A percentile compares a stretch with the other conserved stretches of the same genome.
These are phyloP conservation scores for Urochloa ruziziensis DNA, from an alignment of 176 grass and related monocot species.

Conservation along the genomic window DNA sequence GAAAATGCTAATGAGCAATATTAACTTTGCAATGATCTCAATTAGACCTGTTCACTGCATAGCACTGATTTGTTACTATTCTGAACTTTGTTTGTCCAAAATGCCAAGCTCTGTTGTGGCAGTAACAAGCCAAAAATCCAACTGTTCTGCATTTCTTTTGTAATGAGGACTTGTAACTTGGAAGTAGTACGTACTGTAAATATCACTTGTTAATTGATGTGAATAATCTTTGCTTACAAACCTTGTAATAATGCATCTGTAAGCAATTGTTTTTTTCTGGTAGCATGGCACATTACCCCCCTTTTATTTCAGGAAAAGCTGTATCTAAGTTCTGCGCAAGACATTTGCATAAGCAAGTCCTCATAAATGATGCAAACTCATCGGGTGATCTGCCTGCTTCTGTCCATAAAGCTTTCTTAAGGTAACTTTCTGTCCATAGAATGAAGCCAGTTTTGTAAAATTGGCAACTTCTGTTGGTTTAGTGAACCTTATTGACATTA, in stretches of 20 bases:
- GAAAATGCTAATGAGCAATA: neutral
- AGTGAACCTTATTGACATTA: neutral
- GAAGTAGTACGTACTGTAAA: neutral
- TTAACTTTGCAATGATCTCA: neutral
- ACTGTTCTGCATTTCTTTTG: neutral
- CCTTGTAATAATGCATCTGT: neutral
- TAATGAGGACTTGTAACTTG: neutral
- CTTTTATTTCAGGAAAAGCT: constrained; percentile 70
- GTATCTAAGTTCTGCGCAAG: constrained; percentile 96
- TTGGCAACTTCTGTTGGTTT: neutral
- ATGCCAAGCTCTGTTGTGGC: neutral
- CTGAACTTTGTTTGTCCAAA: neutral
- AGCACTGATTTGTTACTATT: neutral
- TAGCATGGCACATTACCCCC: neutral
- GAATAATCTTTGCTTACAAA: neutral
- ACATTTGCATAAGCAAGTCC: constrained; percentile 66
- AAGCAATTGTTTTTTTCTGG: neutral
- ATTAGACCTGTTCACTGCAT: neutral
- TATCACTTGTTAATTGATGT: neutral
- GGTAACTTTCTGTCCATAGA: constrained; percentile 39
- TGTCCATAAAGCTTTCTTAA: constrained; percentile 74
- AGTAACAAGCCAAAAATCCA: neutral
- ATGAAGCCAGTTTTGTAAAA: constrained; percentile 2
- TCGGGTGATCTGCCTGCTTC: constrained; percentile 62
- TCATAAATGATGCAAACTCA: constrained; percentile 58